Base-by-base conservation (phyloP, 2,329 filamentous ascomycete genomes). In the Paecilomyces niveus region DNA sequence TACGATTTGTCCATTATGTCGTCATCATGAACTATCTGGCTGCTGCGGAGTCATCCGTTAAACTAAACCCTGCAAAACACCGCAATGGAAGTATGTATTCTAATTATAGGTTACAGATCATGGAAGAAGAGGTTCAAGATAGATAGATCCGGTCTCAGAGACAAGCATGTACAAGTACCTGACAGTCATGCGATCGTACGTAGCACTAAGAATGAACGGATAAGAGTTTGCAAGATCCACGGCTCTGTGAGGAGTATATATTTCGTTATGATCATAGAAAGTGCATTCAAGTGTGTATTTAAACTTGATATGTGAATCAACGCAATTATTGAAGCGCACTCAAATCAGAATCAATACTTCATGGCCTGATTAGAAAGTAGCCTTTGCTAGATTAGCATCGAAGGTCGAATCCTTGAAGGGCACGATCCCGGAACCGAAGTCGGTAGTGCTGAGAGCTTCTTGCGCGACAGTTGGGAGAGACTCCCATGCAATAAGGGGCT, bases 401-500 rank as follows among this genome's bases (percentile, higher is more conserved):
- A 80, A 81, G n/a, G 76, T 78, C 1, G 61, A 64, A 63, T 81
- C 75, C 61, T 77, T 77, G 59, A 81, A 81, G 3, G 78, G 77
- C 54, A 80, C 78, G 58, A 73, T 81, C 2, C 75, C 80, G 54
- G 58, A 57, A 1, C 75, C 79, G 63, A 81, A 82, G 61, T 81
- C 74, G 7, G 78, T 78, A 24, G 67, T 72, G 61, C 75, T 68
- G 66, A 82, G 67, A 11, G 79, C 78, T 31, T 57, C 68, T 64
- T 72, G 71, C 18, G 76, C 79, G 10, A 72, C 76, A 6, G 64
- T 61, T 4, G 76, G 73, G 70, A 82, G 64, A n/a, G 75, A 79
- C 64, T 81, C 78, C 76, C 78, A 81, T 10, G 79, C 79, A 63
- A 81, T 72, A 18, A 81, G 56, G 8, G 79, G 78, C 70, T 80